Evolutionary conservation across 768 basidiomycete genomes (phyloP), one percentile per base, ranked within the genome.

Genomic region (Botryobasidium botryosum): DNA sequence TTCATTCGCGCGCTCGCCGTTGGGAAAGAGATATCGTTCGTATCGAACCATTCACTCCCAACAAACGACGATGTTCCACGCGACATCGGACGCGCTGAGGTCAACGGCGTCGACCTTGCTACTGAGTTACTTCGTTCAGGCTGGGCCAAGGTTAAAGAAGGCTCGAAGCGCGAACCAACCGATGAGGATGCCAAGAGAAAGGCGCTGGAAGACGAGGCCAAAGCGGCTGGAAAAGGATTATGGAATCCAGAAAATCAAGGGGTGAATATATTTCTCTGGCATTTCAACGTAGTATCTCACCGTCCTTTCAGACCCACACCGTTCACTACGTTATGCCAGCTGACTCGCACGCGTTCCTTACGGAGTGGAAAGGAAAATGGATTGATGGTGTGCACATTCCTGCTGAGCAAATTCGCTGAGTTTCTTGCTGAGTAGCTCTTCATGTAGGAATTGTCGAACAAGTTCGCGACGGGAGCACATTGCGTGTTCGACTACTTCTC

Each of bases 121-220:
- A 68, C 69, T 0, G 83, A 88, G 57, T 60, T 92, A n/a, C 68
- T 97, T 32, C 74, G 70, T 56, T 74, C 71, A 49, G 94, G 92
- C n/a, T 96, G 88, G 88, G 86, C 75, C 8, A 91, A 84, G 62
- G 64, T 88, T 35, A 87, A 94, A 60, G 92, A 96, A 50, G 61
- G 70, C 35, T 47, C 40, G 52, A 88, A 80, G 61, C 74, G 83
- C 17, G 86, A 91, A 33, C 72, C 76, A 15, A 78, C 79, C 1
- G 82, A 87, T 20, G 79, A 86, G 23, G 80, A 90, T 57, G 55
- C 66, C 42, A 78, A 65, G 52, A 76, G 75, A 54, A 74, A 72
- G 33, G 80, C 83, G 15, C 59, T 81, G 23, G 86, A 92, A 59
- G 69, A 64, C 15, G 79, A 84, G 56, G 87, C 86, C 13, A 79